These are phyloP conservation scores for Cochlearia excelsa DNA, from an alignment of 345 rosid species.

Conservation along the genomic window DNA sequence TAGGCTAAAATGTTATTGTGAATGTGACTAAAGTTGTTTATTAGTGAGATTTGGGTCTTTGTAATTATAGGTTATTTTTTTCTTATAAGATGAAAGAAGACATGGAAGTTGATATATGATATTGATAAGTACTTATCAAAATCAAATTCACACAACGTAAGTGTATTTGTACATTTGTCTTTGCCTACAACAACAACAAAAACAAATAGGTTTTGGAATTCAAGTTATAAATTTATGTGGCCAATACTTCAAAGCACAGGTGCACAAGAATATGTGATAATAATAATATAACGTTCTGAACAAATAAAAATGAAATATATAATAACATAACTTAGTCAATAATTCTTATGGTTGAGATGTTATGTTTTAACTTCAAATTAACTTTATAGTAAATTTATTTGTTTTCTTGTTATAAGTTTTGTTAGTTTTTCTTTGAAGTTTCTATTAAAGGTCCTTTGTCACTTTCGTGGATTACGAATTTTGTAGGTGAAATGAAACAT, in stretches of 20 bases:
- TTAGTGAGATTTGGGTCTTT: slow-evolving; percentile 1
- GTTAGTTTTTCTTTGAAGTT: slow-evolving; percentile 32
- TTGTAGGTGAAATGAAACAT: slow-evolving; percentile 17
- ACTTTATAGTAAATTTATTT: slow-evolving; percentile 1
- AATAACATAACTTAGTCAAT: slow-evolving; percentile 22
- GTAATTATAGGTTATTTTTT: background rate
- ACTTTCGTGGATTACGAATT: slow-evolving; percentile 31
- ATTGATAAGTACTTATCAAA: slow-evolving; percentile 27
- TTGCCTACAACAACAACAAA: slow-evolving; percentile 9
- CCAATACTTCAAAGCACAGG: too few species aligned
- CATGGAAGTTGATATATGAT: slow-evolving; percentile 26
- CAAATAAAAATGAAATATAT: background rate
- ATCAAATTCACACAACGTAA: slow-evolving; percentile 24
- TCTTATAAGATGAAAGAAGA: slow-evolving; percentile 2
- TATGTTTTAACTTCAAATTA: slow-evolving; percentile 20
- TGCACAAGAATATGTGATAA: too few species aligned
- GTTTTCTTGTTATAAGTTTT: background rate
- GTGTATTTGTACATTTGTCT: slow-evolving; percentile 11
- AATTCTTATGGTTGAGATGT: slow-evolving; percentile 33
- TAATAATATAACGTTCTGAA: too few species aligned
- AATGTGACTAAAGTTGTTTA: background rate
- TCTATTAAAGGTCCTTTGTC: slow-evolving; percentile 35
- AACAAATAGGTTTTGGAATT: background rate
- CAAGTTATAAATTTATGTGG: too few species aligned
- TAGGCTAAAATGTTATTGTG: slow-evolving; percentile 9